These are phyloP conservation scores for Aegilops sharonensis DNA, from an alignment of 176 grass and related monocot species.

Conservation along the genomic window DNA sequence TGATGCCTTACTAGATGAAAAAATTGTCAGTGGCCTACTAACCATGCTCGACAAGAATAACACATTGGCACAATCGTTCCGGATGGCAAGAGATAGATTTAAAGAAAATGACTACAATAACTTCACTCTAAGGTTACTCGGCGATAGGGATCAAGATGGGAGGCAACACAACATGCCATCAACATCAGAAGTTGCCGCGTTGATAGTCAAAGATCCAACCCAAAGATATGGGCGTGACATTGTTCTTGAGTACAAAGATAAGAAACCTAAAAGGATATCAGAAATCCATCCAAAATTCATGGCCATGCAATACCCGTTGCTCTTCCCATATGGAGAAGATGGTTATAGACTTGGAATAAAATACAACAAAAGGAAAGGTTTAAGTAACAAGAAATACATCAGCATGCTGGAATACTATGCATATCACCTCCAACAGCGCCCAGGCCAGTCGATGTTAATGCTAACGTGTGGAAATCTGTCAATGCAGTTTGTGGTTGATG, in stretches of 20 bases:
- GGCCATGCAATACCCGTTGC: conserved; percentile 9
- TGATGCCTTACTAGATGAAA: background rate
- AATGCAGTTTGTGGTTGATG: conserved; percentile 8
- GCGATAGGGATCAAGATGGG: conserved; percentile 4
- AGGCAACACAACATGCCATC: conserved; percentile 21
- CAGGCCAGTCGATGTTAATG: background rate
- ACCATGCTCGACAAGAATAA: conserved; percentile 33
- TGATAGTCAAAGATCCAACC: conserved; percentile 24
- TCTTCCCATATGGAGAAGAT: conserved; percentile 47
- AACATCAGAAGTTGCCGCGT: conserved; percentile 6
- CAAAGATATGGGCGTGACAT: background rate
- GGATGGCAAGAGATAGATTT: conserved; percentile 39
- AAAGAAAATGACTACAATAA: background rate
- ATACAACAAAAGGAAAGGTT: background rate
- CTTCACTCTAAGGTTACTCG: background rate
- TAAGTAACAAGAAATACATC: background rate
- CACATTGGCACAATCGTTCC: conserved; percentile 26
- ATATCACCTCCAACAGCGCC: background rate
- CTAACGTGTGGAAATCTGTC: conserved; percentile 11
- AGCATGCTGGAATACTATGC: conserved; percentile 32
- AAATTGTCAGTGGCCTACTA: background rate
- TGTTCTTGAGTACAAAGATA: conserved; percentile 8
- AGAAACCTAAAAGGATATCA: conserved; percentile 9
- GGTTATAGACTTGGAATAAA: background rate
- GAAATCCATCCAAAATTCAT: conserved; percentile 29